These are phyloP conservation scores for Salix suchowensis DNA, from an alignment of 345 rosid species.

Conservation along the genomic window DNA sequence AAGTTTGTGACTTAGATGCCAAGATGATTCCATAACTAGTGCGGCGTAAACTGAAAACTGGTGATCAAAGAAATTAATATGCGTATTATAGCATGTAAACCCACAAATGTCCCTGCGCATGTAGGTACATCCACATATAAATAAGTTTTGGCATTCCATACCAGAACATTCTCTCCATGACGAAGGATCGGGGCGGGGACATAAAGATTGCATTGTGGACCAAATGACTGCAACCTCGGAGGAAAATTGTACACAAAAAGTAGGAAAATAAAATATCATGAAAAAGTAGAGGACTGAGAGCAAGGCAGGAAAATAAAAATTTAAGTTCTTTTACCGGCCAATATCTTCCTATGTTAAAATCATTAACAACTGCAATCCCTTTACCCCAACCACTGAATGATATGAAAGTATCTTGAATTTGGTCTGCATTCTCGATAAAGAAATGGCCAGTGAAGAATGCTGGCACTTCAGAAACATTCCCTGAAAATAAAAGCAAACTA, in stretches of 20 bases:
- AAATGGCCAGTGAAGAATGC: conserved; percentile 63
- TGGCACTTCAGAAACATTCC: conserved; percentile 44
- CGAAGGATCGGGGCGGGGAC: conserved; percentile 72
- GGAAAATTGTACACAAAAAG: neutral
- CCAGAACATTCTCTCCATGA: conserved; percentile 61
- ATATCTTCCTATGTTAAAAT: conserved; percentile 82
- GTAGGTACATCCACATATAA: neutral
- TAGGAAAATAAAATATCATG: neutral
- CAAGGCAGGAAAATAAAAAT: neutral
- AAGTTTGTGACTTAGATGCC: neutral
- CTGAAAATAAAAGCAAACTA: conserved; percentile 35
- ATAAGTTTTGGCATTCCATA: conserved; percentile 16
- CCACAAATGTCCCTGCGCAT: neutral
- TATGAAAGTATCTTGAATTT: conserved; percentile 66
- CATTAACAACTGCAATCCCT: conserved; percentile 72
- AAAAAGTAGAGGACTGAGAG: neutral
- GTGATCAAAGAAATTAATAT: neutral
- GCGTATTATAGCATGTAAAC: neutral
- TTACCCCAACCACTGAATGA: conserved; percentile 83
- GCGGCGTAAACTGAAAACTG: neutral
- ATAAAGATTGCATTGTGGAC: conserved; percentile 86
- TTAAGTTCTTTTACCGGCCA: conserved; percentile 61
- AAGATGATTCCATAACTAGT: neutral
- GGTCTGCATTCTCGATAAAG: conserved; percentile 36
- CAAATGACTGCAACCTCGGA: conserved; percentile 51